Base-by-base conservation (phyloP, 768 basidiomycete species). In the Leccinellum albellum region DNA sequence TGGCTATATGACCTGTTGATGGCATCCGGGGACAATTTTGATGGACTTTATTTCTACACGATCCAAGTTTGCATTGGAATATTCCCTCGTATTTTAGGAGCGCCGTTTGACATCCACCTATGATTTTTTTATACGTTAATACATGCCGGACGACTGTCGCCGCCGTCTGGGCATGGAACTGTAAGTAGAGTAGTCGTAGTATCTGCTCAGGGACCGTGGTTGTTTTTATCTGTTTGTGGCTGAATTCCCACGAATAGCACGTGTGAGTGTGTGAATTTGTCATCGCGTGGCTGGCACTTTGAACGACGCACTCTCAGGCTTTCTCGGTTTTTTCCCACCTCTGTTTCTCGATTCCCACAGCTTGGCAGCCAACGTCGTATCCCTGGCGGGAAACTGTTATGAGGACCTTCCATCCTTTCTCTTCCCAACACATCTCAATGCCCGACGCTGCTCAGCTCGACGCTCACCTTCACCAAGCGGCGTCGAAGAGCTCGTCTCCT, bases 261-360 rank as follows among this genome's bases (percentile, higher is more conserved):
- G 71, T 74, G 73, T 61, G 57, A 58, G 33, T 66, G 51, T 59
- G 63, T 55, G 53, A 59, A 61, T 66, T 66, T 61, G 63, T 66
- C 59, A 67, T 51, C 65, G 29, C 54, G 31, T 32, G 3, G 23
- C 17, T 23, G 23, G 24, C 21, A 60, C 57, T 56, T 65, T 70
- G 61, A 35, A 62, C 59, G 53, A 58, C 50, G 28, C 37, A 50
- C 64, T 64, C 65, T 64, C 70, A 72, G 66, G 66, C 64, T 57
- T 60, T 62, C 54, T 64, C 59, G n/a, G 60, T 77, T 79, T 76
- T 60, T 78, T 78, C 77, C 78, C 77, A 78, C 76, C 73, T 74
- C 67, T 68, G 68, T 63, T 68, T 42, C 62, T 64, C 64, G 61
- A 70, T 79, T 79, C 78, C 77, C 77, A 79, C 77, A 79, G 75